Evolutionary conservation across 108 stramenopile species (phyloP).

Genomic region (Epipyxis sp.): DNA sequence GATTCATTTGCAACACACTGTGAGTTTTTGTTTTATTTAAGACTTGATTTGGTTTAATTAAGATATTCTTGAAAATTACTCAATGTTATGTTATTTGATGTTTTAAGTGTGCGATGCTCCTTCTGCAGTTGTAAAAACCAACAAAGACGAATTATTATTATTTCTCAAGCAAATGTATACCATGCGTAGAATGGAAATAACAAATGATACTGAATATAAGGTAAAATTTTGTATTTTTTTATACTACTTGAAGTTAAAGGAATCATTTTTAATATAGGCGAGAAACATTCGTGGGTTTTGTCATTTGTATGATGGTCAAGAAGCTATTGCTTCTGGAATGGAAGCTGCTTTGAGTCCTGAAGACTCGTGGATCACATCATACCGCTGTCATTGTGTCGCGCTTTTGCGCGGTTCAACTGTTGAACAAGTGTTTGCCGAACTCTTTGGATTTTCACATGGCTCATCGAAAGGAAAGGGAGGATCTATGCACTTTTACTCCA

Average conservation of each 20-base stretch:
- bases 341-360: conserved; percentile 70
- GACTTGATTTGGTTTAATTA: too few relatives aligned
- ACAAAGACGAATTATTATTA: conserved; percentile 82
- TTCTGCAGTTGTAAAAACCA: conserved; percentile 38
- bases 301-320: conserved; percentile 99
- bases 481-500: conserved; percentile 99
- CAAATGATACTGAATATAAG: conserved; percentile 99
- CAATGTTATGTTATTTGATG: too few relatives aligned
- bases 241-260: conserved; percentile 31
- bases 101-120: neutral
- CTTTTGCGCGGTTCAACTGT: conserved; percentile 85
- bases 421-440: conserved; percentile 75
- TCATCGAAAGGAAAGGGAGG: conserved; percentile 91
- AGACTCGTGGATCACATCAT: conserved; percentile 93
- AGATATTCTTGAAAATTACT: too few relatives aligned
- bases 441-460: conserved; percentile 77
- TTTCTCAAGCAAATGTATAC: conserved; percentile 97
- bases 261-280: too few relatives aligned
- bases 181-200: conserved; percentile 99
- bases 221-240: too few relatives aligned
- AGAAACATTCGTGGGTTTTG: conserved; percentile 97
- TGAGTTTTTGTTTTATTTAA: neutral
- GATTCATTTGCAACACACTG: neutral
- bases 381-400: conserved; percentile 95
- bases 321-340: conserved; percentile 95